These are phyloP conservation scores for Vitis riparia DNA, from an alignment of 164 flowering plant genomes.

Conservation along the genomic window DNA sequence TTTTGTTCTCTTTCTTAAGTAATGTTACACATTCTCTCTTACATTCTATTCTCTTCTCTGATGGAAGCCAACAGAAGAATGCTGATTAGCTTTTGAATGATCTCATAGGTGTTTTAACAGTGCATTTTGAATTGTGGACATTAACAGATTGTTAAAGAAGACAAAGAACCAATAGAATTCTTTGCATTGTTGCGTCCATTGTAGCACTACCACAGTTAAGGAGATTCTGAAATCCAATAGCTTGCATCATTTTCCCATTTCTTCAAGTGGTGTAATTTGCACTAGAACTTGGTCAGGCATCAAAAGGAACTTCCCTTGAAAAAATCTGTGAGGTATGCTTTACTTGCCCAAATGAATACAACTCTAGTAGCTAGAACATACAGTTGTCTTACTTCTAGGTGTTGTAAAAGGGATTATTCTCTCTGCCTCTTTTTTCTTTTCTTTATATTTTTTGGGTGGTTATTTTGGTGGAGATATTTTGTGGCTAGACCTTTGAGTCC, in stretches of 20 bases:
- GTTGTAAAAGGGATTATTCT: too few species aligned
- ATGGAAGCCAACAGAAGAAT: not conserved
- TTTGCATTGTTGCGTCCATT: slow-evolving; percentile 20
- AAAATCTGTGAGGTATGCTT: too few species aligned
- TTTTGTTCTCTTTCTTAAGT: too few species aligned
- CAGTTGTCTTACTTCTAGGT: too few species aligned
- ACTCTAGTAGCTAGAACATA: too few species aligned
- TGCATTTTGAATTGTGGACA: slow-evolving; percentile 1
- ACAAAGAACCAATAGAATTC: slow-evolving; percentile 33
- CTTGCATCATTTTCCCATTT: not conserved
- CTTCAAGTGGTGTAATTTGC: not conserved
- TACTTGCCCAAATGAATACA: too few species aligned
- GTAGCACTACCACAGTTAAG: slow-evolving; percentile 8
- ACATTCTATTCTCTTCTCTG: not conserved
- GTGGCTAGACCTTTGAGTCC: too few species aligned
- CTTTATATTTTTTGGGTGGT: too few species aligned
- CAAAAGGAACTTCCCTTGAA: too few species aligned
- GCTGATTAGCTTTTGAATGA: not conserved
- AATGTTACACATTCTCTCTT: not conserved
- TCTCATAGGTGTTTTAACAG: not conserved
- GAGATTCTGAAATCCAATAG: not conserved
- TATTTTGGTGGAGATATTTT: too few species aligned
- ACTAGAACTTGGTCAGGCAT: too few species aligned
- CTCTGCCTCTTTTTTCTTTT: too few species aligned
- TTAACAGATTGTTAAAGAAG: slow-evolving; percentile 27